Evolutionary conservation across 1,284 basidiomycete species (phyloP).

Genomic region (Apiotrichum domesticum): DNA sequence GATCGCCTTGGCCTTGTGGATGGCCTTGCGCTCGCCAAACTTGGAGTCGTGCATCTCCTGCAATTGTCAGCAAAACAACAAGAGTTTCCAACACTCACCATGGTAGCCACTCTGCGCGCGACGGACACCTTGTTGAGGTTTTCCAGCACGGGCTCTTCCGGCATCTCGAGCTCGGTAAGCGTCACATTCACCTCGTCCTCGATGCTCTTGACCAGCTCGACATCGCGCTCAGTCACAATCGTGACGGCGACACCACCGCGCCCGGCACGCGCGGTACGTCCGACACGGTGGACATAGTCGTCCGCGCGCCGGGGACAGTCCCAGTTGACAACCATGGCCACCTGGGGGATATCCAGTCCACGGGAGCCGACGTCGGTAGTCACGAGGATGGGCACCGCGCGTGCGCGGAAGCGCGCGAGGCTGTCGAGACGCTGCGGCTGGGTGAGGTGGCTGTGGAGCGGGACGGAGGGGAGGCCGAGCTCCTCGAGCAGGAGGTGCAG

Average conservation of each 20-base stretch:
- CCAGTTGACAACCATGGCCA: conserved; percentile 94
- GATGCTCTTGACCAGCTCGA: conserved; percentile 73
- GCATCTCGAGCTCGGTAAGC: conserved; percentile 64
- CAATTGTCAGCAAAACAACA: background rate
- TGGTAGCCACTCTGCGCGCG: conserved; percentile 86
- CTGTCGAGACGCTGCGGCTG: conserved; percentile 78
- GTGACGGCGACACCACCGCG: conserved; percentile 83
- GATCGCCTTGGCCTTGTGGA: conserved; percentile 46
- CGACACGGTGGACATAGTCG: conserved; percentile 58
- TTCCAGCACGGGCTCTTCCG: conserved; percentile 78
- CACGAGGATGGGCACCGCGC: conserved; percentile 82
- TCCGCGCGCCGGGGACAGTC: conserved; percentile 65
- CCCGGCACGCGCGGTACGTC: conserved; percentile 88
- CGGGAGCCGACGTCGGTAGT: conserved; percentile 93
- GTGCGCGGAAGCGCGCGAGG: conserved; percentile 78
- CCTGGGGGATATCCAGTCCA: conserved; percentile 90
- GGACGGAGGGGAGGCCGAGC: conserved; percentile 74
- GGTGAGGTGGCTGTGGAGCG: conserved; percentile 86
- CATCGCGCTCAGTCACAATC: conserved; percentile 90
- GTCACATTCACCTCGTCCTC: conserved; percentile 65
- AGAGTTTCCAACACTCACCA: conserved; percentile 56
- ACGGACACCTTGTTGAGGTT: conserved; percentile 81
- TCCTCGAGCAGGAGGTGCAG: conserved; percentile 73
- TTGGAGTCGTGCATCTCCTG: conserved; percentile 86
- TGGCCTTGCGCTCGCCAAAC: conserved; percentile 75